Evolutionary conservation across 768 basidiomycete species (phyloP), one percentile per base, ranked within the genome.

Genomic region (Trametes coccinea): DNA sequence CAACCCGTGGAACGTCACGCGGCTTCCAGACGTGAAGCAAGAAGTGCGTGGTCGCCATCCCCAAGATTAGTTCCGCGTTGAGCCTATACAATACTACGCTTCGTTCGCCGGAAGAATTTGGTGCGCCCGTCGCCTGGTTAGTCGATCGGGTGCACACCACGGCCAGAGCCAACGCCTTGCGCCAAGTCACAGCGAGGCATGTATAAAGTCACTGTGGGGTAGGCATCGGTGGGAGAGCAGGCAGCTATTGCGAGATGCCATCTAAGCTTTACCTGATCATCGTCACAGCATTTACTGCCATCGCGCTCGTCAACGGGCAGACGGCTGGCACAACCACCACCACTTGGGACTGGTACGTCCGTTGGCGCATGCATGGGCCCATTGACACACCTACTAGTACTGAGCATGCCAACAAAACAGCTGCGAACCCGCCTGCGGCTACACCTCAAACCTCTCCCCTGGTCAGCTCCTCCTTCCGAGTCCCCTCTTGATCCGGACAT

Each of bases 261-360:
- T 33, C 2, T n/a, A 27, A 34, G 3, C n/a, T 48, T 2, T 41
- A 39, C 5, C 34, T 57, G 5, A 37, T 46, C 2, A 11, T 46
- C 2, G 4, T 39, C 29, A 30, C n/a, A n/a, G 44, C 45, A 2
- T 45, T 60, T 6, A 4, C 45, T 17, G 55, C 30, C 2, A 16
- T 56, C 13, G 31, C 17, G 5, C 16, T 53, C 50, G 56, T 47
- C 16, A 17, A 34, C 30, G 44, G 33, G 11, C 61, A 63, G 33
- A 64, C 63, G 1, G n/a, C 63, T 7, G 63, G 63, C 5, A 64
- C 59, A 34, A 64, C 63, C 5, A 64, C 63, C 8, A 64, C 59
- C 4, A 64, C 59, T 14, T 64, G 59, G 59, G 48, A 64, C 50
- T 64, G 62, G 62, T 60, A 29, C 9, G 62, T 41, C 27, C 34